phyloP scores from a whole-genome alignment of 2,329 filamentous ascomycete genomes.

The Paraconiothyrium sp. region DNA sequence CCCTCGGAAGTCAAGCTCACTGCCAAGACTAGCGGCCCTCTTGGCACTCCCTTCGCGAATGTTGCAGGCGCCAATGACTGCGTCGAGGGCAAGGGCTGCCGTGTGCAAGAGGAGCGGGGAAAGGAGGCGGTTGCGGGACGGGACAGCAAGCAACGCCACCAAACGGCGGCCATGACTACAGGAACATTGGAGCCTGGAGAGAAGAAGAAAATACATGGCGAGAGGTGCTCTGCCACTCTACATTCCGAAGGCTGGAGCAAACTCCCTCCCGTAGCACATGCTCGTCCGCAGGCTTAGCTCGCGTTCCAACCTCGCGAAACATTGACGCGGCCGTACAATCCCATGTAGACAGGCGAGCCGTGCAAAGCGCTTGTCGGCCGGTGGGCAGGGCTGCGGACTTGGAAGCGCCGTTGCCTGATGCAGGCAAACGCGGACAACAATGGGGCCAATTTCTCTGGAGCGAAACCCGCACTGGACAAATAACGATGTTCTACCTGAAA shows the following conservation, averaged over 20 bases:
- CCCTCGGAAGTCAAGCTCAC: slow-evolving; percentile 11
- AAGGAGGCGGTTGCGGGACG: neutral
- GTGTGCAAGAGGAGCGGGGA: neutral
- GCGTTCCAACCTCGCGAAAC: neutral
- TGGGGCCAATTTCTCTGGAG: neutral
- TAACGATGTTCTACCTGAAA: no score
- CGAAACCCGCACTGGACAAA: neutral
- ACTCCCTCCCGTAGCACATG: slow-evolving; percentile 2
- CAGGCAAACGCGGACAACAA: neutral
- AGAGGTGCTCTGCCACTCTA: slow-evolving; percentile 4
- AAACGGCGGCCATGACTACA: neutral
- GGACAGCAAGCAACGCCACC: neutral
- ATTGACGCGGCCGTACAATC: neutral
- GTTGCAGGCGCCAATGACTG: neutral
- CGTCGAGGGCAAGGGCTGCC: neutral
- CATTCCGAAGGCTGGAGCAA: slow-evolving; percentile 12
- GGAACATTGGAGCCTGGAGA: neutral
- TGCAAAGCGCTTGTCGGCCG: neutral
- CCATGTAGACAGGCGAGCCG: neutral
- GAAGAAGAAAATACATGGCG: neutral
- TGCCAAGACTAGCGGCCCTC: slow-evolving; percentile 4
- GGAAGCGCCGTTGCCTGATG: neutral
- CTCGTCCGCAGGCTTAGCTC: slow-evolving; percentile 1
- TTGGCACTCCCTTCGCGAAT: slow-evolving; percentile 9
- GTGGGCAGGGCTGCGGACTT: neutral